phyloP scores from a whole-genome alignment of 495 filamentous ascomycete species.

The Terfezia claveryi region DNA sequence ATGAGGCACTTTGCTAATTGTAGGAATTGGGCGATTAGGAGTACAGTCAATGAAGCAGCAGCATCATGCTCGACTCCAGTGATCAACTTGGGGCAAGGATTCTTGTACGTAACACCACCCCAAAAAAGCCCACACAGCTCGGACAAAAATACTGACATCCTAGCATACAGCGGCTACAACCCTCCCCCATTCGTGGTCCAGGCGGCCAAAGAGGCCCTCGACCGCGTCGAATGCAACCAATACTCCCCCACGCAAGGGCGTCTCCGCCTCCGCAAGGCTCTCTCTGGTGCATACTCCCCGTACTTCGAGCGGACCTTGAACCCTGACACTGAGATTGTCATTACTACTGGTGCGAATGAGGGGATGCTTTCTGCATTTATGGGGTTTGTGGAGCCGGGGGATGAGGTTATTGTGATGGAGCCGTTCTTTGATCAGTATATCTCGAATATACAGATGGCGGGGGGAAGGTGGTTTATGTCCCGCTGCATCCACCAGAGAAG shows the following conservation, averaged over 20 bases:
- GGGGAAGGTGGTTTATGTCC: slow-evolving; percentile 80
- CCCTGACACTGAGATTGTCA: slow-evolving; percentile 75
- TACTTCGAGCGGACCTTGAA: slow-evolving; percentile 60
- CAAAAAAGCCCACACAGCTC: not conserved
- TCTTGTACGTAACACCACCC: slow-evolving; percentile 36
- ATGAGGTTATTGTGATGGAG: slow-evolving; percentile 96
- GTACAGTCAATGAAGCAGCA: slow-evolving; percentile 83
- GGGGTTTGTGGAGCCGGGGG: slow-evolving; percentile 82
- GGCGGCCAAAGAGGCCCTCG: slow-evolving; percentile 70
- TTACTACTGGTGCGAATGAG: slow-evolving; percentile 94
- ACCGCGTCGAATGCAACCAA: slow-evolving; percentile 94
- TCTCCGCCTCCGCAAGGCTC: slow-evolving; percentile 69
- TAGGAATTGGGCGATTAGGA: slow-evolving; percentile 28
- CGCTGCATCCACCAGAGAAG: slow-evolving; percentile 72
- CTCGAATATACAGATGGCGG: slow-evolving; percentile 96
- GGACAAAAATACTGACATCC: not conserved
- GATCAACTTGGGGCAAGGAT: slow-evolving; percentile 92
- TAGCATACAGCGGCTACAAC: slow-evolving; percentile 55
- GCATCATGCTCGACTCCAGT: slow-evolving; percentile 55
- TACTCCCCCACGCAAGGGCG: slow-evolving; percentile 90
- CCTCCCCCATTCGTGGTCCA: slow-evolving; percentile 78
- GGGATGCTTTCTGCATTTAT: slow-evolving; percentile 93
- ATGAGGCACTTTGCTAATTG: not conserved
- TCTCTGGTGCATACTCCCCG: slow-evolving; percentile 73
- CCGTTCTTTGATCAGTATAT: slow-evolving; percentile 99